A percentile compares a stretch with the other conserved stretches of the same genome.
These are phyloP conservation scores for Cercospora berteroae DNA, from an alignment of 2,329 filamentous ascomycete genomes.

Conservation along the genomic window DNA sequence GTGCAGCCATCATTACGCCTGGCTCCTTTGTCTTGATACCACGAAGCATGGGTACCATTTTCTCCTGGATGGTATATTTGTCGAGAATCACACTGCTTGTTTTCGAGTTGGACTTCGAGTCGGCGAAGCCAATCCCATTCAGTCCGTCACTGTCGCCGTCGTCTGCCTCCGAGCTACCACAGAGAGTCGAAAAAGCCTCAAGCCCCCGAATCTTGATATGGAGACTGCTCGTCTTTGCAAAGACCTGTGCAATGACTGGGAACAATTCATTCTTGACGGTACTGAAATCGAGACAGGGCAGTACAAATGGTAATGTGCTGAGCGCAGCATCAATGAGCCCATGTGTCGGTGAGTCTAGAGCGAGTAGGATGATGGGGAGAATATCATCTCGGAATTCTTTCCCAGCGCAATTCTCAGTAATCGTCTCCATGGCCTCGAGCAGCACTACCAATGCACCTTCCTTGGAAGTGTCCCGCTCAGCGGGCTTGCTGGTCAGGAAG, in stretches of 20 bases:
- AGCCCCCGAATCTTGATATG: conserved; percentile 91
- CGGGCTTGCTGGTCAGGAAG: conserved; percentile 61
- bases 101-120: conserved; percentile 46
- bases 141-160: conserved; percentile 64
- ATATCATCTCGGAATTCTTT: conserved; percentile 97
- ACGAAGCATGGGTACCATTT: conserved; percentile 85
- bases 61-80: conserved; percentile 98
- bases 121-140: conserved; percentile 60
- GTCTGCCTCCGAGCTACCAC: conserved; percentile 63
- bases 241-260: conserved; percentile 83
- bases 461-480: conserved; percentile 75
- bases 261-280: conserved; percentile 98
- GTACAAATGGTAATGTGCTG: conserved; percentile 71
- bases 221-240: conserved; percentile 88
- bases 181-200: conserved; percentile 85
- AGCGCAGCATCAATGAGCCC: conserved; percentile 84
- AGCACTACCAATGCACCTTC: conserved; percentile 91
- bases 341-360: conserved; percentile 85
- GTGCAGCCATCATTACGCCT: conserved; percentile 90
- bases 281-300: conserved; percentile 89
- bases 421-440: conserved; percentile 73
- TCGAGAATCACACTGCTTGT: conserved; percentile 68
- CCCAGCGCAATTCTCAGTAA: conserved; percentile 78
- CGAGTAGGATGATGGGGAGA: conserved; percentile 77
- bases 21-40: conserved; percentile 98